Conservation (phyloP, 768 basidiomycete species). For the Cantharellus cinnabarinus region DNA sequence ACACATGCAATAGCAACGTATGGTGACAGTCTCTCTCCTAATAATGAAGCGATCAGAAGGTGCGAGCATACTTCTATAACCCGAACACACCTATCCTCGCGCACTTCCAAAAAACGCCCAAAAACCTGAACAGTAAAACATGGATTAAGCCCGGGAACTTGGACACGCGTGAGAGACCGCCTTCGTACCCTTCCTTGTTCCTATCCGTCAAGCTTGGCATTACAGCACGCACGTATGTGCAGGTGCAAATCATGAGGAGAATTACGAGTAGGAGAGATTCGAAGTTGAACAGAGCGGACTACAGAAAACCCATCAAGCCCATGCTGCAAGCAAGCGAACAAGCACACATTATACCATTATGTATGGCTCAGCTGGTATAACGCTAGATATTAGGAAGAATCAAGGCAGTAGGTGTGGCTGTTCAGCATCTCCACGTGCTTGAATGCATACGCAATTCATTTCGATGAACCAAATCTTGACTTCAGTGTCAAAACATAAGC, state of each 20-base stretch:
- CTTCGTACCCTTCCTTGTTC: constrained; percentile 63
- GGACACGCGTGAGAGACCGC: not conserved
- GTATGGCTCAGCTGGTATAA: too few species aligned
- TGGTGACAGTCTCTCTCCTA: constrained; percentile 88
- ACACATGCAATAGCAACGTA: constrained; percentile 89
- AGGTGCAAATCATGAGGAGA: constrained; percentile 86
- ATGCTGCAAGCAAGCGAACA: too few species aligned
- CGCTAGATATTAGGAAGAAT: too few species aligned
- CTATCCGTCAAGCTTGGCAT: constrained; percentile 79
- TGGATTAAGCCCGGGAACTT: not conserved
- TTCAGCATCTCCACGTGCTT: too few species aligned
- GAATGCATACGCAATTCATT: too few species aligned
- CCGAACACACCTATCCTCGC: constrained; percentile 67
- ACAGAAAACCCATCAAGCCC: not conserved
- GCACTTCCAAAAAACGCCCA: constrained; percentile 86
- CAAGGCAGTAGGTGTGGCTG: too few species aligned
- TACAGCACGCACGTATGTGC: constrained; percentile 82
- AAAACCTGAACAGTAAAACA: constrained; percentile 33
- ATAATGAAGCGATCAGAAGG: not conserved
- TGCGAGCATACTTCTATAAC: not conserved
- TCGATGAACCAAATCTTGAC: too few species aligned
- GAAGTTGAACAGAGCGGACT: constrained; percentile 97
- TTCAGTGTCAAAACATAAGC: too few species aligned
- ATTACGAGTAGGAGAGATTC: constrained; percentile 87
- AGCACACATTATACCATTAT: too few species aligned